Evolutionary conservation across 2,329 filamentous ascomycete species (phyloP), one percentile per base, ranked within the genome.

Genomic region (Ophiostoma ips): DNA sequence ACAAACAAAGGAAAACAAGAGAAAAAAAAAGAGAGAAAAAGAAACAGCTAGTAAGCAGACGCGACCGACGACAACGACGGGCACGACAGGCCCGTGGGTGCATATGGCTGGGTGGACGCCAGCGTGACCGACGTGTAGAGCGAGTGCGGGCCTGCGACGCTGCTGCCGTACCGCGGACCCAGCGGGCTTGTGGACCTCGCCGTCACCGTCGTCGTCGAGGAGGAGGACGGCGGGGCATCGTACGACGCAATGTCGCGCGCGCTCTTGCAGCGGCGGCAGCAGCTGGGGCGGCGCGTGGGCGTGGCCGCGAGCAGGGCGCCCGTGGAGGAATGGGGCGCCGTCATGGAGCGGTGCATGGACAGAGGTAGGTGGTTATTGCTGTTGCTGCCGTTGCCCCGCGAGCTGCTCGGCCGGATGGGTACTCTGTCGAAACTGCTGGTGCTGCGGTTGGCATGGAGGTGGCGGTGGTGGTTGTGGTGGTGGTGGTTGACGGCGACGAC

Each of bases 41-140:
- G 11, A 41, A 10, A 30, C n/a, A 21, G n/a, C 31, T 11, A 50
- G n/a, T 52, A 13, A 63, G 54, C 41, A 2, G 50, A 55, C 16
- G 53, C 49, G 1, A 53, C 35, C 3, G 52, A 52, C 3, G 50
- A 54, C 12, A 49, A 51, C 15, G 53, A 52, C 12, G 55, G 53
- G 10, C 48, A 41, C 7, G 49, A 41, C 35, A 55, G 50, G 2
- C 55, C 55, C 10, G 51, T 43, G 6, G 53, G 53, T 5, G 38
- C 45, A 21, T 53, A 56, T 11, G 51, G 53, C 46, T 55, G 49
- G 9, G 51, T 53, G 5, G 53, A 55, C 2, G 51, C 49, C 41
- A 55, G 43, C 11, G 52, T 38, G 12, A 56, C 45, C 3, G 51
- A 48, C 8, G 52, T 48, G 43, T 55, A 53, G 30, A 50, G 52